These are phyloP conservation scores for Saturnispora dispora DNA, from an alignment of 805 yeast species.

Conservation along the genomic window DNA sequence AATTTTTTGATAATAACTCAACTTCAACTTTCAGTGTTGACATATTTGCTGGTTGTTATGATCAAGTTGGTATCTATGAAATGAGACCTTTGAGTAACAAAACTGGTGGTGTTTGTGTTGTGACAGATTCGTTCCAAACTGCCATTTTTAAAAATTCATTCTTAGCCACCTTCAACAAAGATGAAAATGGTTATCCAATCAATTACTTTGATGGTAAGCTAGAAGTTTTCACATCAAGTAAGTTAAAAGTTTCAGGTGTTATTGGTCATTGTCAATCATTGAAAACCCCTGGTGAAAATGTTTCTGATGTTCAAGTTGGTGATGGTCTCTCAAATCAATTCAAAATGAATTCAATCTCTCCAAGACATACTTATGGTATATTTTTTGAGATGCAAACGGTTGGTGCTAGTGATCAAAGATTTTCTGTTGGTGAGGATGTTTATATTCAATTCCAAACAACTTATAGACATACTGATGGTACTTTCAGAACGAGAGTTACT, in stretches of 20 bases:
- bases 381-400: conserved; percentile 72
- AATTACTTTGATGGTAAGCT: conserved; percentile 88
- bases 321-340: conserved; percentile 87
- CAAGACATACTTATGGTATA: conserved; percentile 80
- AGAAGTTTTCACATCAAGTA: conserved; percentile 80
- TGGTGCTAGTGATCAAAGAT: conserved; percentile 36
- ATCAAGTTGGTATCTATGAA: conserved; percentile 90
- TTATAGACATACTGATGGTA: conserved; percentile 93
- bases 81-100: conserved; percentile 79
- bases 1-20: conserved; percentile 28
- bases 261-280: conserved; percentile 87
- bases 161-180: conserved; percentile 78
- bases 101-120: conserved; percentile 84
- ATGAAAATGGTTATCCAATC: conserved; percentile 74
- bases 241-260: conserved; percentile 82
- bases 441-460: conserved; percentile 73
- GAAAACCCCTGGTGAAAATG: conserved; percentile 57
- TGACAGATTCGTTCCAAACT: conserved; percentile 90
- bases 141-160: conserved; percentile 90
- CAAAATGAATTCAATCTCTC: conserved; percentile 77
- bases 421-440: conserved; percentile 29
- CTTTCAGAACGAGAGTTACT: conserved; percentile 82
- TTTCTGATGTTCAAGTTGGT: conserved; percentile 90
- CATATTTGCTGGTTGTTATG: conserved; percentile 90
- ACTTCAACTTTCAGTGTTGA: conserved; percentile 74